phyloP scores from a whole-genome alignment of 2,329 filamentous ascomycete species.

The Apiospora arundinis region DNA sequence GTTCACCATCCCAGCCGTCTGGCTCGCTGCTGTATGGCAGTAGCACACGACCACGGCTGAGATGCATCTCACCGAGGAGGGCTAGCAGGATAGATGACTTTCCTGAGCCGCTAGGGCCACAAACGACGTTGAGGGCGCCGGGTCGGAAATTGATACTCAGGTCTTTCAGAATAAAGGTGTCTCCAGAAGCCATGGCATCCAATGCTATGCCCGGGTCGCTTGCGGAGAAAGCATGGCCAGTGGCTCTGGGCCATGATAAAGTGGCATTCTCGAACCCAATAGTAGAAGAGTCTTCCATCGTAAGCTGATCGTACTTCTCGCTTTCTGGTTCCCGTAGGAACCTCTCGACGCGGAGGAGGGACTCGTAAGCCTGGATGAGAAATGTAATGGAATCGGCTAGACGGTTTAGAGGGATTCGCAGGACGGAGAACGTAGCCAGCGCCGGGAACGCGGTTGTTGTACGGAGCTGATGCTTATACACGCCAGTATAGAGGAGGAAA shows the following conservation, averaged over 20 bases:
- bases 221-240: neutral
- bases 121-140: neutral
- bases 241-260: neutral
- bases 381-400: slow-evolving; percentile 75
- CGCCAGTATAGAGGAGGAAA: slow-evolving; percentile 70
- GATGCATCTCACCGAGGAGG: neutral
- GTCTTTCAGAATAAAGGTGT: neutral
- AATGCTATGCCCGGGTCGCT: too few species aligned
- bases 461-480: slow-evolving; percentile 68
- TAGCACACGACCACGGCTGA: too few species aligned
- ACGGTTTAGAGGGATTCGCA: slow-evolving; percentile 72
- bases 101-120: neutral
- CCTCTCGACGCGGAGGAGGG: slow-evolving; percentile 72
- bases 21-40: too few species aligned
- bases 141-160: neutral
- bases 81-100: neutral
- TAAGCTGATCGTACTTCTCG: neutral
- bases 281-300: neutral
- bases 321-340: slow-evolving; percentile 57
- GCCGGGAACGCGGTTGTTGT: slow-evolving; percentile 74
- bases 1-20: too few species aligned
- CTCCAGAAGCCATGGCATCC: too few species aligned
- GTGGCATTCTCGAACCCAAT: neutral
- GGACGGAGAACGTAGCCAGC: slow-evolving; percentile 70
- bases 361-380: slow-evolving; percentile 74